Evolutionary conservation across 2,329 filamentous ascomycete genomes (phyloP), one percentile per base, ranked within the genome.

Genomic region (Pseudocercospora musae): DNA sequence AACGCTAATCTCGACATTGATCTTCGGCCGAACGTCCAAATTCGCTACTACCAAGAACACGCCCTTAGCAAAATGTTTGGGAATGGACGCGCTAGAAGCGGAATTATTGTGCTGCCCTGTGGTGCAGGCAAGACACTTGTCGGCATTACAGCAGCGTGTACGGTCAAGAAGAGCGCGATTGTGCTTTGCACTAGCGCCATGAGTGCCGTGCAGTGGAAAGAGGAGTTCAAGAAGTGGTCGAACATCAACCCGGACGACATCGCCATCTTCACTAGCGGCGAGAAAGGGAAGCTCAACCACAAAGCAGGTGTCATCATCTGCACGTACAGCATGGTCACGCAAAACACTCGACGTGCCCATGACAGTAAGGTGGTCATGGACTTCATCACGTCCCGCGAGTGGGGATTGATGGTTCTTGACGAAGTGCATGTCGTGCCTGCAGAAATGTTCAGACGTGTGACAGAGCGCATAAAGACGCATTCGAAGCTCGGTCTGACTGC

Each of bases 11-110:
- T 99, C 37, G 92, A 98, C 61, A 99, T 99, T 69, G 94, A 98
- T 75, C 81, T 98, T 54, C 90, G 90, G 70, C 93, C 94, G 0
- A 88, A 89, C 60, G 94, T 93, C 0, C 90, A 94, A 72, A 98
- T 98, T 74, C 88, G 94, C 74, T 88, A 85, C 80, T 99, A 99
- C 71, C 95, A 99, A 75, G 95, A 99, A 77, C 96, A 97, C 79
- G 96, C 92, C 68, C 81, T 99, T 9, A 96, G 91, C 80, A 99
- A 99, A 77, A 99, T 99, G 95, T 99, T 99, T 75, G 94, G 95
- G 73, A 99, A 99, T 73, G 94, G 94, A 55, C 89, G 95, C 77
- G 95, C 95, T 13, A 95, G 96, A 80, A 97, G 92, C 76, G 95
- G 95, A 61, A 96, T 99, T 69, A 99, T 99, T 63, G 95, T 99